A percentile compares a stretch with the other conserved stretches of the same genome.
These are phyloP conservation scores for Fusarium piperis DNA, from an alignment of 2,329 filamentous ascomycete species.

Conservation along the genomic window DNA sequence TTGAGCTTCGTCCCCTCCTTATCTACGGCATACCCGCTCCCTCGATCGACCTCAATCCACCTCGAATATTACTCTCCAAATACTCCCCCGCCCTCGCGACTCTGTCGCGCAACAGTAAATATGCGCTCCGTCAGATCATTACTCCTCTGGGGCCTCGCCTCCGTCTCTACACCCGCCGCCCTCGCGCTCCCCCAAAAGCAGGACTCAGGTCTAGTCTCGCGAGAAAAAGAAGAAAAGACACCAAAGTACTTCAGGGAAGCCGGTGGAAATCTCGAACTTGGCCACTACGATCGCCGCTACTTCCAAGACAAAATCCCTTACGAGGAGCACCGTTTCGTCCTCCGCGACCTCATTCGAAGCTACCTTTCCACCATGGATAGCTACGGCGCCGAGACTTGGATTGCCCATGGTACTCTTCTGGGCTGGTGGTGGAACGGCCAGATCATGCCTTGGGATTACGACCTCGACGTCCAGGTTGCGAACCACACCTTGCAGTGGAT, in stretches of 20 bases:
- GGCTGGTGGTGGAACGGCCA: constrained; percentile 90
- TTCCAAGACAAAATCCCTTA: constrained; percentile 72
- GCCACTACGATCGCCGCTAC: constrained; percentile 80
- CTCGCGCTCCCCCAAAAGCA: constrained; percentile 29
- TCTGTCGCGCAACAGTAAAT: neutral
- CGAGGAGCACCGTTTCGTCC: constrained; percentile 70
- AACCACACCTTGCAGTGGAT: constrained; percentile 73
- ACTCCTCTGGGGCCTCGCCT: constrained; percentile 40
- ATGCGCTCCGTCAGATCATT: constrained; percentile 39
- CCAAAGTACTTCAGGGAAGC: constrained; percentile 75
- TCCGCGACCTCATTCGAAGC: constrained; percentile 76
- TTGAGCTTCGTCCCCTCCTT: neutral
- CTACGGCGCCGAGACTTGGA: constrained; percentile 80
- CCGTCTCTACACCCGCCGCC: constrained; percentile 26
- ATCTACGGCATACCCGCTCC: neutral
- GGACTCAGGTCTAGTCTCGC: neutral
- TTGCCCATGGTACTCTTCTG: constrained; percentile 84
- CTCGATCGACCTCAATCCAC: neutral
- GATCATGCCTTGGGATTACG: constrained; percentile 86
- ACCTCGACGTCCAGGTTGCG: constrained; percentile 83
- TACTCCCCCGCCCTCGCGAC: neutral
- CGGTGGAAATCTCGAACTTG: constrained; percentile 66
- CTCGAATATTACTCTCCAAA: neutral
- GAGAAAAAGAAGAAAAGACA: constrained; percentile 26
- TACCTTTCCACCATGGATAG: constrained; percentile 75